Percentiles rank a stretch among this genome's conserved stretches.
Evolutionary conservation across 306 rosid species (phyloP).

Genomic region (Styphnolobium japonicum): DNA sequence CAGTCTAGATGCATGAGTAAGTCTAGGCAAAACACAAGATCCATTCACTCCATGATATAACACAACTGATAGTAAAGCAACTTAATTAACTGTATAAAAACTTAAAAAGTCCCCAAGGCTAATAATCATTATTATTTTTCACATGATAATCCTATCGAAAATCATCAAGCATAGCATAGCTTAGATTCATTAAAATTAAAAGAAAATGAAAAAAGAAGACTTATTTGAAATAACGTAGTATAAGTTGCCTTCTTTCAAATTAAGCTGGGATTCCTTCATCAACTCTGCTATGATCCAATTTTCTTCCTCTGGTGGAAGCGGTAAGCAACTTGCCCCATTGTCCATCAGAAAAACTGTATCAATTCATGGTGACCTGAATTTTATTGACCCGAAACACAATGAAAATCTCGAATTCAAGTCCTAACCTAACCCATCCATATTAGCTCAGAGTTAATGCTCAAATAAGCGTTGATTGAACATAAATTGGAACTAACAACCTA

Average conservation of each 20-base stretch:
- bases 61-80: conserved; percentile 6
- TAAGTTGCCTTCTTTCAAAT: conserved; percentile 78
- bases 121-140: background rate
- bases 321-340: conserved; percentile 62
- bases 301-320: conserved; percentile 79
- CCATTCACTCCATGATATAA: conserved; percentile 18
- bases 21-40: conserved; percentile 8
- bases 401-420: conserved; percentile 38
- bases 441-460: background rate
- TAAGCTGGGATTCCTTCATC: conserved; percentile 61
- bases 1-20: background rate
- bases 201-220: too few species aligned
- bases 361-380: conserved; percentile 62
- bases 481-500: too few species aligned
- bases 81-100: background rate
- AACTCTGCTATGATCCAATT: conserved; percentile 67
- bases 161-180: background rate
- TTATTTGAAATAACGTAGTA: conserved; percentile 75
- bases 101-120: conserved; percentile 8
- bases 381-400: background rate
- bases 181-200: background rate
- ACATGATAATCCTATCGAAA: conserved; percentile 11
- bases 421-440: conserved; percentile 22
- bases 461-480: conserved; percentile 12
- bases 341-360: conserved; percentile 71